These are phyloP conservation scores for Fraxinus latifolia DNA, from an alignment of 305 asterid species.

Conservation along the genomic window DNA sequence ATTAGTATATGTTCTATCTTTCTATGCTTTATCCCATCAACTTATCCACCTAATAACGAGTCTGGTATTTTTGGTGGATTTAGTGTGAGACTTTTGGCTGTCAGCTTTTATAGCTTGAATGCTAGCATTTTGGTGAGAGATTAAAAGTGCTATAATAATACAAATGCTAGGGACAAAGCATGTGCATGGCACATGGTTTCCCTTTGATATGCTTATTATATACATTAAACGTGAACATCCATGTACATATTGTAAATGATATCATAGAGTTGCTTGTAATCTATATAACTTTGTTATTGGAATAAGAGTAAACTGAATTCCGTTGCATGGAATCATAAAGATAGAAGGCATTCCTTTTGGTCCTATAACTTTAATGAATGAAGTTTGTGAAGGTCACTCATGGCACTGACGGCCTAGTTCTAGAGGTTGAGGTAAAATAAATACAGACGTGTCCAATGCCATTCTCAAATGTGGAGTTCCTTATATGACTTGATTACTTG, in stretches of 20 bases:
- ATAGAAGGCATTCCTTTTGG: not conserved
- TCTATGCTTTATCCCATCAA: not conserved
- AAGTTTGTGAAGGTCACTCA: not conserved
- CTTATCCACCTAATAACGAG: not conserved
- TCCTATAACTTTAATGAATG: not conserved
- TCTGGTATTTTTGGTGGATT: not conserved
- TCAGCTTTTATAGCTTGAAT: not conserved
- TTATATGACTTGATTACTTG: constrained; percentile 10
- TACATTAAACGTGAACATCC: not conserved
- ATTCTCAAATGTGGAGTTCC: not conserved
- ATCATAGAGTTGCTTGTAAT: not conserved
- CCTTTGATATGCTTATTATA: not conserved
- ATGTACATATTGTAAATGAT: not conserved
- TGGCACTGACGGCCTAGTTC: not conserved
- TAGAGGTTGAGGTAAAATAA: not conserved
- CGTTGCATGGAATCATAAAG: not conserved
- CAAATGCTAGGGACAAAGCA: not conserved
- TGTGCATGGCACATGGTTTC: not conserved
- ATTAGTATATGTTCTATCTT: not conserved
- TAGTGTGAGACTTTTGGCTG: not conserved
- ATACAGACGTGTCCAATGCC: not conserved
- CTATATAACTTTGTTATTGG: not conserved
- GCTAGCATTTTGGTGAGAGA: not conserved
- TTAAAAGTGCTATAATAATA: not conserved
- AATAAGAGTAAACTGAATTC: not conserved